These are phyloP conservation scores for Cardamine resedifolia DNA, from an alignment of 345 rosid species.

Conservation along the genomic window DNA sequence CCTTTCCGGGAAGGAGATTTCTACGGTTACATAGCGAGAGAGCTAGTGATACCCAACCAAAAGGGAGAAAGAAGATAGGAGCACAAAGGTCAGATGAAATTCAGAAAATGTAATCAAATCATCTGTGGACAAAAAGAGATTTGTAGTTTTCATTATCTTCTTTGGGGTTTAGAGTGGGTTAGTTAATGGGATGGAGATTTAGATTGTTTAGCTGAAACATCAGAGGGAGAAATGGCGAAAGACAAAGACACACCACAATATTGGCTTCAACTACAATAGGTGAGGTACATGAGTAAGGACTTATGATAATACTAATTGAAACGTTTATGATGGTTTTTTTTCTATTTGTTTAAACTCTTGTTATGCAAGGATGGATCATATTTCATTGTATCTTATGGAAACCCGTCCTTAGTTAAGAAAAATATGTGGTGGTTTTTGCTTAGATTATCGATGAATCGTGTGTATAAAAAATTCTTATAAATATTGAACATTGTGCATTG, in stretches of 20 bases:
- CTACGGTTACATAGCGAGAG: conserved; percentile 58
- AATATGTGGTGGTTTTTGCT: neutral
- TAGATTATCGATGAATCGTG: neutral
- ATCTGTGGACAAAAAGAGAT: conserved; percentile 1
- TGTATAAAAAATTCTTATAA: neutral
- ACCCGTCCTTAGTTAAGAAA: neutral
- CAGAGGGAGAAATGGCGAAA: neutral
- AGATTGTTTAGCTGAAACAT: conserved; percentile 22
- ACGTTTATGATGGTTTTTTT: neutral
- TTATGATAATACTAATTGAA: neutral
- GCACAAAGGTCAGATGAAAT: conserved; percentile 21
- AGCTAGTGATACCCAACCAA: conserved; percentile 21
- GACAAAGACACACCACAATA: neutral
- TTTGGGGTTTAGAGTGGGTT: neutral
- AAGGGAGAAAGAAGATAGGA: conserved; percentile 20
- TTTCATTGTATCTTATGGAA: neutral
- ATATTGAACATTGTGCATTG: too few species aligned
- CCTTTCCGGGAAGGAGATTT: conserved; percentile 54
- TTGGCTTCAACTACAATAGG: neutral
- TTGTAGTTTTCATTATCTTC: neutral
- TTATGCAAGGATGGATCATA: neutral
- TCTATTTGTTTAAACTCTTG: neutral
- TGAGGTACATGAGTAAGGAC: neutral
- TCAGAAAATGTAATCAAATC: neutral
- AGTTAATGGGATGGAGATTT: neutral